Base-by-base conservation (phyloP, 192 early-diverging fungal species). In the Anaeromyces robustus region DNA sequence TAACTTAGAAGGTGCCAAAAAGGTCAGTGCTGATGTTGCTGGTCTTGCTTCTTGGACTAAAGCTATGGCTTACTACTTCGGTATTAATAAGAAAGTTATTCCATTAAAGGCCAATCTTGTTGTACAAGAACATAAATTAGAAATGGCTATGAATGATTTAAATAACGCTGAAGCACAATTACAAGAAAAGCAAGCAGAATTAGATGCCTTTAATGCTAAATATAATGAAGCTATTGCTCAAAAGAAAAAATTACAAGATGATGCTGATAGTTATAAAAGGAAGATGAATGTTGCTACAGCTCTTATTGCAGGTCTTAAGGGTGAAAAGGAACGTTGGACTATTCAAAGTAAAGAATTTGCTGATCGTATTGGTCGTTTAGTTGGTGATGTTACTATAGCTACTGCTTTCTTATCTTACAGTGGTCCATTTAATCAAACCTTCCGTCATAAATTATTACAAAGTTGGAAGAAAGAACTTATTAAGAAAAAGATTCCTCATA, bases 301-400 rank as follows among this genome's bases (percentile, higher is more conserved):
- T 13, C 81, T 91, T 77, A 91, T 91, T 82, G 80, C 83, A 30
- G 90, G 90, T 77, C 83, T 91, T 30, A 90, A 90, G 37, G 90
- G 90, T 29, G 90, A 91, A 85, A 91, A 91, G 80, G 87, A 89
- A 78, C 86, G 90, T n/a, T 91, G 90, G 90, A 91, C 89, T 11
- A 88, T 88, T 78, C 89, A 91, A 80, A 88, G 87, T 80, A 91
- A 91, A 80, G 90, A 91, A 84, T 91, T 91, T 83, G 86, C 86
- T 4, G 89, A 89, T 30, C 79, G 87, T n/a, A 91, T 91, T 80
- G 89, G 89, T 14, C 84, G 86, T 37, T 83, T 91, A 11, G 90
- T 91, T 30, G 90, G 90, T 26, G 90, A 91, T 80, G 85, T 91
- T 30, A 88, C 91, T 78, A 82, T 91, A 22, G 90, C 90, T 12